phyloP scores from a whole-genome alignment of 75 land plant species.

The Isoetes taiwanensis region DNA sequence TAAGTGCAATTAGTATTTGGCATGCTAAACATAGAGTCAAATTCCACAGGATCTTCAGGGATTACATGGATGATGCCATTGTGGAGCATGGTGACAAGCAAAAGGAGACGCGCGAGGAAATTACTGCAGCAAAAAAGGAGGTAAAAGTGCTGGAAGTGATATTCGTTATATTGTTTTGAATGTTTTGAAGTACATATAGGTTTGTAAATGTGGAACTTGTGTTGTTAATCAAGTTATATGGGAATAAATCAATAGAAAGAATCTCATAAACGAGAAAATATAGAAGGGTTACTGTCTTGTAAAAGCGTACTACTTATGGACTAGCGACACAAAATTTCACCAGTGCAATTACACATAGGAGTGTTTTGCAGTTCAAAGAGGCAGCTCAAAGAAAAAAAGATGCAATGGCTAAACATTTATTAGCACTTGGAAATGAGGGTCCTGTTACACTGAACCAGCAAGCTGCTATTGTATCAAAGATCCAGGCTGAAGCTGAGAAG shows the following conservation, averaged over 20 bases:
- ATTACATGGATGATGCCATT: constrained; percentile 32
- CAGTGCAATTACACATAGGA: background rate
- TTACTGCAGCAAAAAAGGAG: constrained; percentile 38
- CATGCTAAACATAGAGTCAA: background rate
- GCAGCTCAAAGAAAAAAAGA: constrained; percentile 29
- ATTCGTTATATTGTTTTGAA: background rate
- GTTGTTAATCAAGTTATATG: background rate
- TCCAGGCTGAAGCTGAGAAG: constrained; percentile 30
- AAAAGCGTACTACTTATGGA: background rate
- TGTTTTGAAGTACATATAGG: background rate
- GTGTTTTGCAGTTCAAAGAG: constrained; percentile 18
- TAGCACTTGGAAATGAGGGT: constrained; percentile 17
- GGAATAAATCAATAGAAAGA: background rate
- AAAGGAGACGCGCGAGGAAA: constrained; percentile 28
- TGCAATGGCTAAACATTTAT: constrained; percentile 22
- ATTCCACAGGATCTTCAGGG: constrained; percentile 29
- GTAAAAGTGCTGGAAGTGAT: constrained; percentile 19
- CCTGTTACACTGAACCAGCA: constrained; percentile 26
- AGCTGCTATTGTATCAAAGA: constrained; percentile 22
- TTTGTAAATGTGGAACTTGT: background rate
- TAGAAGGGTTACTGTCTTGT: background rate
- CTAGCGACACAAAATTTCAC: background rate
- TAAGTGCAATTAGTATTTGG: background rate
- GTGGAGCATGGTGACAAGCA: constrained; percentile 14
- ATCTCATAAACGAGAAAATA: background rate